Evolutionary conservation across 73 alveolate species (phyloP), one percentile per base, ranked within the genome.

Genomic region (Stentor coeruleus): DNA sequence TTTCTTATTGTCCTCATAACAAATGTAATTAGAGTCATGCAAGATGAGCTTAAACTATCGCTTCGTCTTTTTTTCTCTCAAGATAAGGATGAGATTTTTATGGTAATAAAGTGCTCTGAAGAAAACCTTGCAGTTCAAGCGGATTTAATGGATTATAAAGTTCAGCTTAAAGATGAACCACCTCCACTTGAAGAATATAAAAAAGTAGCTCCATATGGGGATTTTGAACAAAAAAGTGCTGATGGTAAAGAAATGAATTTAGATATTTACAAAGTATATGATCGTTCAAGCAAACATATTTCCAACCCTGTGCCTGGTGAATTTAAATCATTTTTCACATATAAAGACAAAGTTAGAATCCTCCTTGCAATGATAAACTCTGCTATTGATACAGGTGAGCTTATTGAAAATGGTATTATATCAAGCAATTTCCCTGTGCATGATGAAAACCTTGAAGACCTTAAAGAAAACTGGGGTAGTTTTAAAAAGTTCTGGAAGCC

Each of bases 281-380:
- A n/a, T n/a, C n/a, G n/a, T n/a, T n/a, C n/a, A n/a, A n/a, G n/a
- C n/a, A n/a, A n/a, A n/a, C n/a, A n/a, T n/a, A n/a, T n/a, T n/a
- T n/a, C n/a, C n/a, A 66, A 20, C 2, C 79, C 36, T 66, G 26
- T 20, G 1, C 42, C n/a, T 20, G 37, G 37, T 11, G 33, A 66
- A 66, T 37, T 40, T 0, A 66, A 66, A 31, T n/a, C n/a, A n/a
- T n/a, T n/a, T n/a, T 57, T 57, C 28, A 57, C 15, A 2, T 57
- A 57, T 57, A 57, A 57, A 57, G 73, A 57, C 73, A 57, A 57
- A 57, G 73, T 57, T 20, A 57, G 73, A 57, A 57, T 57, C 28
- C 2, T 57, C 15, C 73, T 57, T n/a, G 73, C 73, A 57, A 57
- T 57, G 73, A 57, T 57, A n/a, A 57, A 31, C 2, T 57, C 73